These are phyloP conservation scores for Cadophora malorum DNA, from an alignment of 2,329 filamentous ascomycete genomes.

Conservation along the genomic window DNA sequence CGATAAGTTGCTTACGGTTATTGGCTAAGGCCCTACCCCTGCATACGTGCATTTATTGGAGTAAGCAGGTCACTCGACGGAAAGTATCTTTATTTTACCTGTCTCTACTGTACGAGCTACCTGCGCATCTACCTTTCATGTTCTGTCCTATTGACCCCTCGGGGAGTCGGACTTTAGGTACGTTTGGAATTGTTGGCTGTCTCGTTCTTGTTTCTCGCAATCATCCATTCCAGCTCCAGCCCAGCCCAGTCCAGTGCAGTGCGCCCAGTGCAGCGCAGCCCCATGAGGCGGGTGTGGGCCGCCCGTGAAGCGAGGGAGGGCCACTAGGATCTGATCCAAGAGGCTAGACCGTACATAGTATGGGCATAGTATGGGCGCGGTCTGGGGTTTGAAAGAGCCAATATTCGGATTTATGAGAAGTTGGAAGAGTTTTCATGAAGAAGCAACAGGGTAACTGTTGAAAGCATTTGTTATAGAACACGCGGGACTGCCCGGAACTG, in stretches of 20 bases:
- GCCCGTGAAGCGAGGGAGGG: conserved; percentile 2
- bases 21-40: conserved; percentile 5
- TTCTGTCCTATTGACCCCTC: background rate
- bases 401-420: background rate
- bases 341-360: background rate
- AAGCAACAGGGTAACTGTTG: background rate
- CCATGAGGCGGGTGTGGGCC: background rate
- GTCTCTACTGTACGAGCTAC: too few relatives aligned
- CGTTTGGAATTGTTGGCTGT: conserved; percentile 3
- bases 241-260: too few relatives aligned
- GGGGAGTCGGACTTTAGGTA: conserved; percentile 3
- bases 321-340: background rate
- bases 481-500: too few relatives aligned
- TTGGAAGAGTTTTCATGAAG: background rate
- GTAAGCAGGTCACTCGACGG: background rate
- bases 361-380: background rate
- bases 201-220: background rate
- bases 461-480: too few relatives aligned
- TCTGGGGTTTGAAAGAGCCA: background rate
- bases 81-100: too few relatives aligned
- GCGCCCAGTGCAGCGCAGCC: background rate
- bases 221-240: background rate
- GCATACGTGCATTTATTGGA: background rate
- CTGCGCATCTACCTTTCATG: background rate
- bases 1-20: conserved; percentile 6